Percentiles rank a stretch among this genome's conserved stretches.
Conservation (phyloP, 352 stramenopile species). For the Thraustochytrium sp. region DNA sequence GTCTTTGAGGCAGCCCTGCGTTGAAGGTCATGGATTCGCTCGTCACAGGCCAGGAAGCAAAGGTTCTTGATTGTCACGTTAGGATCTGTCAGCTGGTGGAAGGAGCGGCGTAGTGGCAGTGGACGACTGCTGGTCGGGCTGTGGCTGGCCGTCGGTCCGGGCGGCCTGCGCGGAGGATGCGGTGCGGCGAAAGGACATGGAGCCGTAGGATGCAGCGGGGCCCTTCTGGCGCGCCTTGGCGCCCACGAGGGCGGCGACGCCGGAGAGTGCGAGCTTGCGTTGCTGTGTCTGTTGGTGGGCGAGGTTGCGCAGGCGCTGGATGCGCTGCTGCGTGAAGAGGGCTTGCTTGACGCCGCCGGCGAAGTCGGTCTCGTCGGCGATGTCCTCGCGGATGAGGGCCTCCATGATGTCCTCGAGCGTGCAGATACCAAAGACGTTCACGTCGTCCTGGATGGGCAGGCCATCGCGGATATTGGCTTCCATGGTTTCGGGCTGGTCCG, state of each 20-base stretch:
- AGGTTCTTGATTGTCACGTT: too few species aligned
- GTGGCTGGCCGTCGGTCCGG: too few species aligned
- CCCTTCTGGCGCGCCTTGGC: neutral
- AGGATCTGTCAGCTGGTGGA: too few species aligned
- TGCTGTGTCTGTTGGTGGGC: slow-evolving; percentile 33
- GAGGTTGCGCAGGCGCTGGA: neutral
- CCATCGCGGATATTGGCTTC: neutral
- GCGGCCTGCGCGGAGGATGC: too few species aligned
- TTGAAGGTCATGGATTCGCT: too few species aligned
- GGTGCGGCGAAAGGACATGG: neutral
- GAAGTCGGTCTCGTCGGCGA: slow-evolving; percentile 34
- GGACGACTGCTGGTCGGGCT: too few species aligned
- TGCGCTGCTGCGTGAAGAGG: slow-evolving; percentile 37
- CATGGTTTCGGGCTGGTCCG: slow-evolving; percentile 45
- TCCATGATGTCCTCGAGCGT: slow-evolving; percentile 40
- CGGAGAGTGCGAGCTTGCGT: slow-evolving; percentile 24
- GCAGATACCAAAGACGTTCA: slow-evolving; percentile 39
- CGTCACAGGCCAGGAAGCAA: too few species aligned
- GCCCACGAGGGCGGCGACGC: slow-evolving; percentile 16
- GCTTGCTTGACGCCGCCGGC: slow-evolving; percentile 9
- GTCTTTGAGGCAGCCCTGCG: too few species aligned
- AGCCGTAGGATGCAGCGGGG: neutral
- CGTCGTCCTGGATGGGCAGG: neutral
- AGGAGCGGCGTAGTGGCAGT: too few species aligned
- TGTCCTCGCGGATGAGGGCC: slow-evolving; percentile 28